phyloP scores from a whole-genome alignment of 2,329 filamentous ascomycete species.

The Colletotrichum sp. region DNA sequence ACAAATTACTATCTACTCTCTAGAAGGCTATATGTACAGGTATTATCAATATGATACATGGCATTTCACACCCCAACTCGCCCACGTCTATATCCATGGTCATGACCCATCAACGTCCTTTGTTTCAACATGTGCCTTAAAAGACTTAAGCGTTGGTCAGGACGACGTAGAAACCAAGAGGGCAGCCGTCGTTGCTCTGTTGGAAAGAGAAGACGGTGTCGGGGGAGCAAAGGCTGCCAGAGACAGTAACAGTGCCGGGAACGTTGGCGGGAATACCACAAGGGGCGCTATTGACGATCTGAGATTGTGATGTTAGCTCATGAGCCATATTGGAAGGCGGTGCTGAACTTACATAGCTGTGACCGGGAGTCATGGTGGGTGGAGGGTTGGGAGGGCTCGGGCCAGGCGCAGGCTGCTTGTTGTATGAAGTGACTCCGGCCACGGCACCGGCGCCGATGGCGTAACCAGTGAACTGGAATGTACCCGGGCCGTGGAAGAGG shows the following conservation, averaged over 20 bases:
- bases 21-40: not conserved
- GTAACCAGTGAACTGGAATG: slow-evolving; percentile 13
- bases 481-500: slow-evolving; percentile 1
- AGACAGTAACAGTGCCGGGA: slow-evolving; percentile 8
- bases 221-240: slow-evolving; percentile 5
- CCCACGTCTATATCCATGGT: too few species aligned
- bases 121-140: rapidly evolving
- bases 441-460: slow-evolving; percentile 12
- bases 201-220: slow-evolving; percentile 9
- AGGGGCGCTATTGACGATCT: slow-evolving; percentile 16
- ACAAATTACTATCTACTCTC: not conserved
- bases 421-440: slow-evolving; percentile 9
- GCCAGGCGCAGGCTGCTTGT: slow-evolving; percentile 9
- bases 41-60: not conserved
- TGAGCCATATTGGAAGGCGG: rapidly evolving
- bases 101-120: not conserved
- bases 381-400: slow-evolving; percentile 13
- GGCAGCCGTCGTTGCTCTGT: slow-evolving; percentile 1
- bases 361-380: slow-evolving; percentile 3
- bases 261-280: not conserved
- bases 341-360: slow-evolving; percentile 8
- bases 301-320: not conserved
- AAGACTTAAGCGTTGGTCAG: not conserved
- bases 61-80: not conserved
- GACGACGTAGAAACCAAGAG: slow-evolving; percentile 11